Evolutionary conservation across 2,329 filamentous ascomycete genomes (phyloP).

Genomic region (Neodidymelliopsis sp.): DNA sequence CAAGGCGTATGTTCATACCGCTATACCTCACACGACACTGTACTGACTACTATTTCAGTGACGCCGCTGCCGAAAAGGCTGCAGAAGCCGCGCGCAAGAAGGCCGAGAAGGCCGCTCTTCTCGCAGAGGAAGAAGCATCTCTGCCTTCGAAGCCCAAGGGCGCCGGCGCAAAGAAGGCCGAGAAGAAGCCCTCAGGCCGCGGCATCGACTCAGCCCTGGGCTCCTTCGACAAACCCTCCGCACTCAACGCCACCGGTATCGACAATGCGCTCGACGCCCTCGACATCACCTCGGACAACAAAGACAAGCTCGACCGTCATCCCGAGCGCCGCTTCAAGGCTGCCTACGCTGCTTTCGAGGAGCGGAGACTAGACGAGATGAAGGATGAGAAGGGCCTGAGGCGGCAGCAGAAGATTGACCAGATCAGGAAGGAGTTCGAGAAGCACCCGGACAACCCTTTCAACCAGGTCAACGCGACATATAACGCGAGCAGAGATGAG

Average conservation of each 20-base stretch:
- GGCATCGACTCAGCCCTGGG: conserved; percentile 72
- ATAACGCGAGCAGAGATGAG: conserved; percentile 83
- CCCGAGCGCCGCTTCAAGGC: conserved; percentile 88
- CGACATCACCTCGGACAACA: conserved; percentile 67
- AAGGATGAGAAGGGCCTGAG: conserved; percentile 82
- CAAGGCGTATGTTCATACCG: conserved; percentile 75
- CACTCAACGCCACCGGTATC: conserved; percentile 85
- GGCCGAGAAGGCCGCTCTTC: conserved; percentile 84
- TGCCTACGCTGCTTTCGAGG: conserved; percentile 83
- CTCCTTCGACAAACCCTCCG: conserved; percentile 53
- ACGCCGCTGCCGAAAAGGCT: conserved; percentile 83
- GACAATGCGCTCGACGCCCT: conserved; percentile 93
- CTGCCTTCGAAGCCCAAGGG: conserved; percentile 69
- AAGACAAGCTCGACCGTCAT: conserved; percentile 81
- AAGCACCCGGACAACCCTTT: conserved; percentile 95
- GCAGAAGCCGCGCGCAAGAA: conserved; percentile 86
- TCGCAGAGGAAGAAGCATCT: conserved; percentile 81
- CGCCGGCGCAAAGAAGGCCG: conserved; percentile 69
- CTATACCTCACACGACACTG: not conserved
- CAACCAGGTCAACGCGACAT: conserved; percentile 79
- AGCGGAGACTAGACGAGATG: conserved; percentile 82
- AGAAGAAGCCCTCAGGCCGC: conserved; percentile 57
- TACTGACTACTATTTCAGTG: conserved; percentile 60
- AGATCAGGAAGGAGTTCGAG: conserved; percentile 91
- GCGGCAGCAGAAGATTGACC: conserved; percentile 82